A percentile compares a stretch with the other conserved stretches of the same genome.
Evolutionary conservation across 306 rosid species (phyloP).

Genomic region (Ormosia emarginata): DNA sequence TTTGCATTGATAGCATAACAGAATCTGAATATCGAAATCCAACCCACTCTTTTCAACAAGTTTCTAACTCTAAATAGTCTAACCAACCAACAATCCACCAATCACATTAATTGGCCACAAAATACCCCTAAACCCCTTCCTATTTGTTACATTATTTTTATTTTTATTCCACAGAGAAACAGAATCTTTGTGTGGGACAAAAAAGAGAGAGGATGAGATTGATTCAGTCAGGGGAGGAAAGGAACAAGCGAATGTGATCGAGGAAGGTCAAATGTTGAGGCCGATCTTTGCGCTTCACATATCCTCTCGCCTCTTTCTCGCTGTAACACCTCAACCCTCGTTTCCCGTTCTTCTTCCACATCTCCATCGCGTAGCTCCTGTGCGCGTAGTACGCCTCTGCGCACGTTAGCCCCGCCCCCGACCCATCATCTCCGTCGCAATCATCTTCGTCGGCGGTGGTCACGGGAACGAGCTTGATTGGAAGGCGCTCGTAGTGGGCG

Average conservation of each 20-base stretch:
- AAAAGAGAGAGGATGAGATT: too few relatives aligned
- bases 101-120: not conserved
- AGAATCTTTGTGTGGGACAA: too few relatives aligned
- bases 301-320: slow-evolving; percentile 55
- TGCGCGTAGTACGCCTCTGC: slow-evolving; percentile 80
- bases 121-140: not conserved
- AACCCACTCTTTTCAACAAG: not conserved
- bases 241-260: slow-evolving; percentile 60
- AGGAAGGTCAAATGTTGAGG: slow-evolving; percentile 71
- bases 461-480: slow-evolving; percentile 26
- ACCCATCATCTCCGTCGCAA: not conserved
- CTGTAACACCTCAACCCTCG: slow-evolving; percentile 49
- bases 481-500: slow-evolving; percentile 65
- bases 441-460: not conserved
- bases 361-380: slow-evolving; percentile 53
- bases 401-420: not conserved
- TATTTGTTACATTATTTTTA: not conserved
- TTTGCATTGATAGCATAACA: not conserved
- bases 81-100: not conserved
- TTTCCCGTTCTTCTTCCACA: slow-evolving; percentile 62
- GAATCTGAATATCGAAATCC: not conserved
- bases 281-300: slow-evolving; percentile 75
- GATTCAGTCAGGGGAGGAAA: slow-evolving; percentile 18
- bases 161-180: not conserved
- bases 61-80: not conserved